A percentile compares a stretch with the other conserved stretches of the same genome.
These are phyloP conservation scores for Eruca vesicaria DNA, from an alignment of 441 rosid species.

Conservation along the genomic window DNA sequence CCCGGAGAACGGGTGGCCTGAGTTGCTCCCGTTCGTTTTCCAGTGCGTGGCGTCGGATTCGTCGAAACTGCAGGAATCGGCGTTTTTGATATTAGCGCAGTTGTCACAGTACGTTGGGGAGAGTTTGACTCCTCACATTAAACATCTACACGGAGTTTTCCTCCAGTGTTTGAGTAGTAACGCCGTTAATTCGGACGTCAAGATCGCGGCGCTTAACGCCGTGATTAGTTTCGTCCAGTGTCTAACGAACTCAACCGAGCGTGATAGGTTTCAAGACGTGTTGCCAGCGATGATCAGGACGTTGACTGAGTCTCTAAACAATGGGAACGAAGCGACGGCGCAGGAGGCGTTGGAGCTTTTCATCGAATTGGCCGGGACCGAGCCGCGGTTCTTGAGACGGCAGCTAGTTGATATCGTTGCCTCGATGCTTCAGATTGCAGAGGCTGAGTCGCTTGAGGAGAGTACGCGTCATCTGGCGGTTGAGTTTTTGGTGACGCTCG, in stretches of 20 bases:
- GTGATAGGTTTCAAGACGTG: constrained; percentile 96
- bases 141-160: constrained; percentile 82
- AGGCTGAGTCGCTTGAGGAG: constrained; percentile 91
- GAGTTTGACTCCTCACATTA: constrained; percentile 67
- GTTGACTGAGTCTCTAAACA: constrained; percentile 86
- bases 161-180: constrained; percentile 64
- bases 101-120: constrained; percentile 90
- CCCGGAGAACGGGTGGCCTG: constrained; percentile 93
- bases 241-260: constrained; percentile 60
- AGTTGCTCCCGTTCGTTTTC: constrained; percentile 88
- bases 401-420: constrained; percentile 90
- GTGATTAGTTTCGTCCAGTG: constrained; percentile 94
- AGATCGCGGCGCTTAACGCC: constrained; percentile 90
- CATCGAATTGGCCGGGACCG: constrained; percentile 92
- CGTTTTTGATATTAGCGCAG: constrained; percentile 90
- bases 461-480: constrained; percentile 89
- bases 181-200: constrained; percentile 66
- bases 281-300: constrained; percentile 92
- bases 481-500: constrained; percentile 89
- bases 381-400: constrained; percentile 86
- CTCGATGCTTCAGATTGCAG: constrained; percentile 92
- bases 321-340: constrained; percentile 88
- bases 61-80: constrained; percentile 80
- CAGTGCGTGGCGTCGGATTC: constrained; percentile 86
- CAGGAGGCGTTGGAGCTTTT: constrained; percentile 94